A percentile compares a stretch with the other conserved stretches of the same genome.
Conservation (phyloP, 2,329 filamentous ascomycete genomes). For the Scedosporium dehoogii region DNA sequence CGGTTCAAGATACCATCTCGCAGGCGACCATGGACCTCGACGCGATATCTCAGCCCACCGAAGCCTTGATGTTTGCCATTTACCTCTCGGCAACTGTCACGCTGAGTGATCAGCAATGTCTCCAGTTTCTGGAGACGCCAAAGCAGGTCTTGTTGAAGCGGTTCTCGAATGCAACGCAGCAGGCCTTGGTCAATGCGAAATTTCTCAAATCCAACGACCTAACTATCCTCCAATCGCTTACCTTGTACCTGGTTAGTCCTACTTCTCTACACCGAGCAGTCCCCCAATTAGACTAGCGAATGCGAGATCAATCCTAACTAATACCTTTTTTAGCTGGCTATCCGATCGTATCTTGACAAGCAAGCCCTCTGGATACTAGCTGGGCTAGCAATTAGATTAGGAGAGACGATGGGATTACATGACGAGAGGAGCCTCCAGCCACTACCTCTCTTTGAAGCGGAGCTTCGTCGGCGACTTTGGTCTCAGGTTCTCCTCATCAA, state of each 20-base stretch:
- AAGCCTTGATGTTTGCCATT: constrained; percentile 13
- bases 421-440: neutral
- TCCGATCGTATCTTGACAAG: neutral
- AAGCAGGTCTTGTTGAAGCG: neutral
- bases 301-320: neutral
- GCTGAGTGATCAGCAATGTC: constrained; percentile 8
- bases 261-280: too few species aligned
- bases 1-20: neutral
- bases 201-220: constrained; percentile 1
- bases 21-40: constrained; percentile 1
- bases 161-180: constrained; percentile 5
- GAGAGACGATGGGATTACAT: constrained; percentile 3
- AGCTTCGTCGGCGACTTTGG: constrained; percentile 3
- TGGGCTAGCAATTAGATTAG: neutral
- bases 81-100: constrained; percentile 12
- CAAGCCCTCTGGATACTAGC: constrained; percentile 4
- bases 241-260: constrained; percentile 1
- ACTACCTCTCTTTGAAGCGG: neutral
- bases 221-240: neutral
- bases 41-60: constrained; percentile 6
- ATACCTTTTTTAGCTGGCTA: neutral
- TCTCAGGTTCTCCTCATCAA: constrained; percentile 3
- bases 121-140: neutral
- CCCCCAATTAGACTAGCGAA: neutral
- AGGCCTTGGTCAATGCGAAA: constrained; percentile 4